These are phyloP conservation scores for Pseudogymnoascus sp. DNA, from an alignment of 2,329 filamentous ascomycete genomes.

Conservation along the genomic window DNA sequence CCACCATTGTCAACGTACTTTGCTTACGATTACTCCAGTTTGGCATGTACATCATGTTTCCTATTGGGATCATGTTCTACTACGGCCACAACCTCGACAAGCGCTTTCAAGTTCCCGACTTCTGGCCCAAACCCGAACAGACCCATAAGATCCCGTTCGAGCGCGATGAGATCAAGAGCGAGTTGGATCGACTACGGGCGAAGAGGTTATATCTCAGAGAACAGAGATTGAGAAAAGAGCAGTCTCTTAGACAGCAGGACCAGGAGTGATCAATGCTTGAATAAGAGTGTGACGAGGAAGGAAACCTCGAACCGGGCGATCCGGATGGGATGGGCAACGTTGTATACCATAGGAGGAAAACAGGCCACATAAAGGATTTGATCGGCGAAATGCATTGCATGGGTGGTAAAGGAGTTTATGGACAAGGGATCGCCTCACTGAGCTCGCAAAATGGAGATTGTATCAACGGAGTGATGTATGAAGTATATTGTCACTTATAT, in stretches of 20 bases:
- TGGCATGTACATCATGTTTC: conserved; percentile 97
- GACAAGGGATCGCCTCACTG: neutral
- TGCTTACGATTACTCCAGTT: conserved; percentile 52
- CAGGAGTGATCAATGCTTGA: neutral
- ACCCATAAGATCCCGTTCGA: conserved; percentile 70
- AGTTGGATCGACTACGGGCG: conserved; percentile 35
- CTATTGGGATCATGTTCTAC: conserved; percentile 99
- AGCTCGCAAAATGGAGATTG: neutral
- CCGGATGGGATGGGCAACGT: conserved; percentile 10
- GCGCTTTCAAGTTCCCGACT: conserved; percentile 78
- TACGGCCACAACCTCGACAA: conserved; percentile 97
- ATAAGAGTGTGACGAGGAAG: neutral
- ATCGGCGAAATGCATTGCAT: neutral
- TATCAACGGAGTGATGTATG: neutral
- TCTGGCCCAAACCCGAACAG: conserved; percentile 81
- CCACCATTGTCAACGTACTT: neutral
- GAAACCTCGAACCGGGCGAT: conserved; percentile 11
- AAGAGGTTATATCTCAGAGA: conserved; percentile 29
- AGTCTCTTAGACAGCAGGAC: neutral
- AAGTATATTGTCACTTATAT: neutral
- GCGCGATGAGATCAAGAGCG: conserved; percentile 70
- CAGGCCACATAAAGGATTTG: conserved; percentile 15
- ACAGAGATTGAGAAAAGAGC: conserved; percentile 26
- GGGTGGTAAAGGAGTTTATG: conserved; percentile 2
- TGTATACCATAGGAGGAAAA: conserved; percentile 11